Conservation (phyloP, 176 grass and related monocot species). For the Juncus effusus region DNA sequence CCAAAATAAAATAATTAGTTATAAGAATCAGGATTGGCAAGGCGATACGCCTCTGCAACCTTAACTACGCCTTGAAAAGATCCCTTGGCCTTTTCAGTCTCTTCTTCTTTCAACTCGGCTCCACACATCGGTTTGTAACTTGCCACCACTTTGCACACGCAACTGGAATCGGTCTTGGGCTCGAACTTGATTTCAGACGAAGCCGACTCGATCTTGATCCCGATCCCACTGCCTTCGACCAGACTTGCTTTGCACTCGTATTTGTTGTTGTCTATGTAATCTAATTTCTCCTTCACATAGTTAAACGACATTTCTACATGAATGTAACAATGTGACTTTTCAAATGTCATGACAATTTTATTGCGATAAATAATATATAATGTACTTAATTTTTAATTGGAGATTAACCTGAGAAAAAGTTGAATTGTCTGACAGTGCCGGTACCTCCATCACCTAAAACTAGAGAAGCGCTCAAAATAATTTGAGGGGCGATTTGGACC, state of each 20-base stretch:
- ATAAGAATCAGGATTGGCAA: constrained; percentile 57
- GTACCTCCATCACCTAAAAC: constrained; percentile 23
- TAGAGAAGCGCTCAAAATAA: constrained; percentile 39
- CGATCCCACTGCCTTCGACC: constrained; percentile 61
- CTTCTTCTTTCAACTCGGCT: constrained; percentile 29
- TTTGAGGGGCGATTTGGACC: constrained; percentile 48
- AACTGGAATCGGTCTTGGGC: constrained; percentile 28
- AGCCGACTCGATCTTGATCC: constrained; percentile 36
- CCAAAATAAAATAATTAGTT: constrained; percentile 25
- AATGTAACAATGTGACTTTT: neutral
- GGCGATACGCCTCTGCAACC: constrained; percentile 45
- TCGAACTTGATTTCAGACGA: constrained; percentile 56
- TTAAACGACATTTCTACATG: constrained; percentile 49
- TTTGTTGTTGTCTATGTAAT: constrained; percentile 40
- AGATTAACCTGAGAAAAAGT: constrained; percentile 51
- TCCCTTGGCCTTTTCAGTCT: constrained; percentile 47
- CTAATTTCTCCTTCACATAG: constrained; percentile 52
- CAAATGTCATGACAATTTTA: neutral
- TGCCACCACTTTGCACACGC: constrained; percentile 42
- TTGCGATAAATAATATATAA: neutral
- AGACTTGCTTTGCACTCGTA: constrained; percentile 49
- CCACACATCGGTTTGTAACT: constrained; percentile 50
- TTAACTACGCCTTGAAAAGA: constrained; percentile 38
- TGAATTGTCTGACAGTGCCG: constrained; percentile 57
- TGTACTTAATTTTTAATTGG: neutral